These are phyloP conservation scores for Exophiala alcalophila DNA, from an alignment of 2,329 filamentous ascomycete genomes.

Conservation along the genomic window DNA sequence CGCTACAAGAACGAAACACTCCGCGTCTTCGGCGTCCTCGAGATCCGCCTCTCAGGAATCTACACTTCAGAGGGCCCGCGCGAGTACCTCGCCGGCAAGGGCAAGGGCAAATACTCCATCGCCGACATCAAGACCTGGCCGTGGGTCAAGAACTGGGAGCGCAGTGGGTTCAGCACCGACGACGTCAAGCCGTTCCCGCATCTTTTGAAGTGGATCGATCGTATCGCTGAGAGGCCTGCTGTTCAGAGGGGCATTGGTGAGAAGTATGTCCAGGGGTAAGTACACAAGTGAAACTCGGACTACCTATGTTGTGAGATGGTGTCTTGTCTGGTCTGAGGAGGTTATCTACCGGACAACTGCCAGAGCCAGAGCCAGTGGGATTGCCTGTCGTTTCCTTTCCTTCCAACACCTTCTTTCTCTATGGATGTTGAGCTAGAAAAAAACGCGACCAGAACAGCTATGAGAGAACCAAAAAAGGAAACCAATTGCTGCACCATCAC, in stretches of 20 bases:
- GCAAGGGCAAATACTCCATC: conserved; percentile 54
- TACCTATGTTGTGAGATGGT: too few species aligned
- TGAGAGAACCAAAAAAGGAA: too few species aligned
- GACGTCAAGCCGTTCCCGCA: conserved; percentile 52
- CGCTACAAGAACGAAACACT: conserved; percentile 53
- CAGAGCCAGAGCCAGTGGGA: too few species aligned
- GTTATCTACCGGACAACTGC: too few species aligned
- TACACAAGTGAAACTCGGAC: conserved; percentile 1
- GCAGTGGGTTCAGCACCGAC: conserved; percentile 45
- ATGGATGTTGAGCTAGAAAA: too few species aligned
- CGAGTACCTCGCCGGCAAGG: conserved; percentile 54
- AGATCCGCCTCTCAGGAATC: conserved; percentile 53
- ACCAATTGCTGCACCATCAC: too few species aligned
- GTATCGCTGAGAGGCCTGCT: conserved; percentile 49
- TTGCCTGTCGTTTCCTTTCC: too few species aligned
- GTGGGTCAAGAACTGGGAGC: conserved; percentile 49
- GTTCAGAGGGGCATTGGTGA: conserved; percentile 48
- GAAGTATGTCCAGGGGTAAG: conserved; percentile 35
- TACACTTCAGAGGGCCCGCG: conserved; percentile 49
- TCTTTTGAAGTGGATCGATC: conserved; percentile 53
- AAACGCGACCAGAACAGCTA: too few species aligned
- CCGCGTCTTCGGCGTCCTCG: conserved; percentile 55
- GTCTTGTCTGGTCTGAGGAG: too few species aligned
- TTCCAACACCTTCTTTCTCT: too few species aligned
- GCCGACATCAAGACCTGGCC: conserved; percentile 55